These are phyloP conservation scores for Aspergillus ostianus DNA, from an alignment of 495 filamentous ascomycete genomes.

Conservation along the genomic window DNA sequence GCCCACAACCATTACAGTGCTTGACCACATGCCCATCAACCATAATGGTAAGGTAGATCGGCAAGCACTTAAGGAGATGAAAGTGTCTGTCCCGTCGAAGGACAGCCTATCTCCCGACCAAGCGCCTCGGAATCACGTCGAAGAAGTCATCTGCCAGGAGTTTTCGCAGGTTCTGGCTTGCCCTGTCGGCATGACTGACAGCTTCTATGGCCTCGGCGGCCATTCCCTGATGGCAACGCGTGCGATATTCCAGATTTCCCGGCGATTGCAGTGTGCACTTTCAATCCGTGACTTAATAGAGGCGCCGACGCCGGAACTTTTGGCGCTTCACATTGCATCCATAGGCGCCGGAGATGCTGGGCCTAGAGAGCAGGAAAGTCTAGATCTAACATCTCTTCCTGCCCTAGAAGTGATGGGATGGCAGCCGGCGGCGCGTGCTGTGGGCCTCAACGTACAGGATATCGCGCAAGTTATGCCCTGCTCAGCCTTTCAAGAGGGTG, in stretches of 20 bases:
- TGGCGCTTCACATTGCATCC: slow-evolving; percentile 1
- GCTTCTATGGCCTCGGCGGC: slow-evolving; percentile 8
- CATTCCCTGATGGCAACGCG: slow-evolving; percentile 11
- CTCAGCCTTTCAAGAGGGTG: slow-evolving; percentile 7
- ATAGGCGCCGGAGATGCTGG: background rate
- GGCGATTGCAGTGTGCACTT: slow-evolving; percentile 4
- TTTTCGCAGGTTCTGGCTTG: slow-evolving; percentile 2
- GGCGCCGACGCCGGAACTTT: background rate
- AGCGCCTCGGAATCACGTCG: background rate
- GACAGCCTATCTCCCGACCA: background rate
- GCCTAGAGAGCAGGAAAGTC: background rate
- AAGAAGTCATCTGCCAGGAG: slow-evolving; percentile 6
- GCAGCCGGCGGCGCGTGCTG: background rate
- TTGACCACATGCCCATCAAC: slow-evolving; percentile 11
- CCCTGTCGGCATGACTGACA: slow-evolving; percentile 5
- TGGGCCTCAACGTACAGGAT: background rate
- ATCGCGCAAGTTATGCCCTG: slow-evolving; percentile 6
- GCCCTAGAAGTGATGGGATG: background rate
- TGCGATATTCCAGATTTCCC: slow-evolving; percentile 2
- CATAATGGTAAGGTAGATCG: slow-evolving; percentile 10
- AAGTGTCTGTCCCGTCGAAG: background rate
- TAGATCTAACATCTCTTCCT: background rate
- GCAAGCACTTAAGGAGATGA: background rate
- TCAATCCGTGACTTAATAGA: slow-evolving; percentile 6
- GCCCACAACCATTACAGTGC: background rate